These are phyloP conservation scores for Agaricus blazei DNA, from an alignment of 768 basidiomycete species.

Conservation along the genomic window DNA sequence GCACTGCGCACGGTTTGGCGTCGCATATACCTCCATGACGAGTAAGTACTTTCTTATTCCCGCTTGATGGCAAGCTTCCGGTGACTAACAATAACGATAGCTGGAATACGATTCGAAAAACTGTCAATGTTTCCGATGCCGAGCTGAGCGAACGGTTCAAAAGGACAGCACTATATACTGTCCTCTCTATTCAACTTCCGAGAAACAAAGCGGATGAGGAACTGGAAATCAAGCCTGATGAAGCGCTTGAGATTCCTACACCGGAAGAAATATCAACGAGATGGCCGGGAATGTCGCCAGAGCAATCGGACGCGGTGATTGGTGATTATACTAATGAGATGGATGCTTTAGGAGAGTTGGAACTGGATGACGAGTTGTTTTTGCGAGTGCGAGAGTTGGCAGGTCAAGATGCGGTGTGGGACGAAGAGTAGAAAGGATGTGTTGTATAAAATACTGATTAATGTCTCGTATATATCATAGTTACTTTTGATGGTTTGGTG, in stretches of 20 bases:
- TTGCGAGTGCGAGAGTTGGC: conserved; percentile 61
- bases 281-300: conserved; percentile 69
- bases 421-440: conserved; percentile 5
- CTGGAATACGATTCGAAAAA: conserved; percentile 74
- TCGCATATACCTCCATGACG: conserved; percentile 81
- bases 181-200: conserved; percentile 47
- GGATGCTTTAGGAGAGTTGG: conserved; percentile 49
- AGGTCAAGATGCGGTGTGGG: conserved; percentile 39
- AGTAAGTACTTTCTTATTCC: conserved; percentile 48
- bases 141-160: conserved; percentile 70
- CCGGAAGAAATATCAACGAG: conserved; percentile 58
- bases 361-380: conserved; percentile 52
- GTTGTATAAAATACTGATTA: neutral
- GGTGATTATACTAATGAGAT: conserved; percentile 62
- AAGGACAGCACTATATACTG: conserved; percentile 68
- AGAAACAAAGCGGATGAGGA: conserved; percentile 28
- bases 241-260: conserved; percentile 56
- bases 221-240: conserved; percentile 50
- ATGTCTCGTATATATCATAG: neutral
- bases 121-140: conserved; percentile 69
- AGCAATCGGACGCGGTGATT: conserved; percentile 54
- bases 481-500: conserved; percentile 7
- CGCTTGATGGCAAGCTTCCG: neutral
- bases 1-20: conserved; percentile 82
- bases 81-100: conserved; percentile 33